Percentiles rank a stretch among this genome's conserved stretches.
phyloP scores from a whole-genome alignment of 768 basidiomycete genomes.

The Lentinula guzmanii region DNA sequence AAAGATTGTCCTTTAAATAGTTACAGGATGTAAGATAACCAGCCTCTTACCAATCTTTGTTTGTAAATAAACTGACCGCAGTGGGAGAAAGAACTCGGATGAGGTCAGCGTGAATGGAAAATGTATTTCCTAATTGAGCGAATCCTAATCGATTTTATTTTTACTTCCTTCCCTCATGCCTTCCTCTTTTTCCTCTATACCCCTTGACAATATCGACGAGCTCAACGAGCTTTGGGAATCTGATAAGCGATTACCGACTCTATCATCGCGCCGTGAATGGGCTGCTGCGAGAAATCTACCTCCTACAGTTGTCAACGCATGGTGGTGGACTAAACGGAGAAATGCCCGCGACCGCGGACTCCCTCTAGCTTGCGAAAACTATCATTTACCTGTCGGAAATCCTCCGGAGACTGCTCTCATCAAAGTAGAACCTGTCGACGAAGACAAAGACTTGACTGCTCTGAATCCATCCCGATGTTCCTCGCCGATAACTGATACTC shows the following conservation, averaged over 20 bases:
- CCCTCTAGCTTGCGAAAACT: neutral
- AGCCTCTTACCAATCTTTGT: neutral
- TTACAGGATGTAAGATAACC: neutral
- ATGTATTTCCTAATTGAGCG: neutral
- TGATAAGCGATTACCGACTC: constrained; percentile 2
- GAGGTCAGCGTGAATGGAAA: neutral
- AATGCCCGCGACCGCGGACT: neutral
- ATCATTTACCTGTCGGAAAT: neutral
- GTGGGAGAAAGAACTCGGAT: neutral
- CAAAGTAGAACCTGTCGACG: neutral
- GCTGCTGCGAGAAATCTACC: constrained; percentile 1
- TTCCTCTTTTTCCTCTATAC: neutral
- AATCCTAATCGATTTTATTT: neutral
- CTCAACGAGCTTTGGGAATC: constrained; percentile 6
- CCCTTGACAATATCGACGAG: constrained; percentile 2
- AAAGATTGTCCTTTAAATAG: neutral
- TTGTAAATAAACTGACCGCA: neutral
- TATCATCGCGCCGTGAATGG: neutral
- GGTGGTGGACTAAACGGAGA: neutral
- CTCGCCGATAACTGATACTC: neutral
- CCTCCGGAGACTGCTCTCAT: neutral
- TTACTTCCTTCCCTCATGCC: neutral
- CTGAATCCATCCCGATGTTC: neutral
- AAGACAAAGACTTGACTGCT: neutral
- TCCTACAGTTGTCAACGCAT: neutral